Percentiles rank a stretch among this genome's conserved stretches.
These are phyloP conservation scores for Trichoderma pleuroti DNA, from an alignment of 2,329 filamentous ascomycete genomes.

Conservation along the genomic window DNA sequence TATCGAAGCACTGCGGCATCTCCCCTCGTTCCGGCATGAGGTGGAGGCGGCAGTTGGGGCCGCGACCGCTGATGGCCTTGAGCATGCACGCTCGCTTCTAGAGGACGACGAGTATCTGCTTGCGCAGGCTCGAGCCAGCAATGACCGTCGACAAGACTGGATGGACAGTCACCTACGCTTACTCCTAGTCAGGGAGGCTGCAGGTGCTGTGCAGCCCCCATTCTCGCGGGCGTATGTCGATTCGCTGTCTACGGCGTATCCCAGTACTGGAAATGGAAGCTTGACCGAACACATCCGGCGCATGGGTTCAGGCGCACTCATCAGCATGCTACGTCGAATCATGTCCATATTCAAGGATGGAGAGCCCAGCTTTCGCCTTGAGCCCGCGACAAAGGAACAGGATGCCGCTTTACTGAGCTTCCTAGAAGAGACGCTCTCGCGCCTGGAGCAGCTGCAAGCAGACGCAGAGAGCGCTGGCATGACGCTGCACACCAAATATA, in stretches of 20 bases:
- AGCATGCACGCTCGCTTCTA: constrained; percentile 47
- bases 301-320: constrained; percentile 40
- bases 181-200: constrained; percentile 44
- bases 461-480: constrained; percentile 44
- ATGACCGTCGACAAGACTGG: constrained; percentile 34
- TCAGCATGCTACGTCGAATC: constrained; percentile 27
- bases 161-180: constrained; percentile 46
- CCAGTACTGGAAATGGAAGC: constrained; percentile 47
- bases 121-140: constrained; percentile 36
- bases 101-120: constrained; percentile 57
- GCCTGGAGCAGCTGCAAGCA: constrained; percentile 46
- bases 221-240: constrained; percentile 59
- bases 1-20: constrained; percentile 62
- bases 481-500: constrained; percentile 69
- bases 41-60: constrained; percentile 48
- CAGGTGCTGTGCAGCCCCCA: constrained; percentile 35
- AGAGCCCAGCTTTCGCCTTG: constrained; percentile 36
- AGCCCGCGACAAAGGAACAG: constrained; percentile 31
- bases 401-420: constrained; percentile 31
- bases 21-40: constrained; percentile 63
- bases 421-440: constrained; percentile 41
- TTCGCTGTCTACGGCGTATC: constrained; percentile 55
- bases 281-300: constrained; percentile 58
- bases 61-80: constrained; percentile 42
- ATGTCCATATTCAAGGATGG: constrained; percentile 34